Evolutionary conservation across 2,329 filamentous ascomycete species (phyloP), one percentile per base, ranked within the genome.

Genomic region (Raffaelea arxii): DNA sequence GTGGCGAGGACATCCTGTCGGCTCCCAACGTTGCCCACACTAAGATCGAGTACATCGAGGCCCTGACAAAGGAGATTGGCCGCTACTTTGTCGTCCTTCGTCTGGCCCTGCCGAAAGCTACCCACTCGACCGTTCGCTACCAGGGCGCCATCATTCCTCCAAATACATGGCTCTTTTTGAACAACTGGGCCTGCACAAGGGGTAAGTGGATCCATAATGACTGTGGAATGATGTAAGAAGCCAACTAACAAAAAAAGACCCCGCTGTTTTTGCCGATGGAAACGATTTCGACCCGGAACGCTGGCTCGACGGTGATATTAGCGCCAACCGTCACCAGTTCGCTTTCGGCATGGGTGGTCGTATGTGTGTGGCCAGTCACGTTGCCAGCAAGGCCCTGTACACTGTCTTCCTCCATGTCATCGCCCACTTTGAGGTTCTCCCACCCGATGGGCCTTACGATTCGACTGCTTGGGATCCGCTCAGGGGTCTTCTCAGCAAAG

Each of bases 11-110:
- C 32, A 14, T 36, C 14, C 14, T 36, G 32, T 14, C 84, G 0
- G 63, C 86, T 50, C 78, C 79, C 41, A 81, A 87, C 48, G 82
- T 87, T 0, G 59, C 76, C 4, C 84, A 89, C 59, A 84, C 89
- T 56, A 86, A 85, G 55, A 74, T 86, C 1, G 78, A 81, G 0
- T 92, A 89, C 59, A 68, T 92, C 48, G 85, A 82, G 0, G 86
- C 85, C 0, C 62, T 92, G 4, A 83, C 85, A 49, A 88, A 88
- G 57, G 86, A 92, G 58, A 78, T 82, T 1, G 69, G 91, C 0
- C 77, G 86, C 24, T 91, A 78, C 69, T 91, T n/a, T n/a, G n/a
- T n/a, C n/a, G n/a, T n/a, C n/a, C n/a, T n/a, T n/a, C n/a, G n/a
- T n/a, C n/a, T n/a, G n/a, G n/a, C n/a, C n/a, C n/a, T n/a, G n/a